These are phyloP conservation scores for Russula sp. DNA, from an alignment of 768 basidiomycete species.

Conservation along the genomic window DNA sequence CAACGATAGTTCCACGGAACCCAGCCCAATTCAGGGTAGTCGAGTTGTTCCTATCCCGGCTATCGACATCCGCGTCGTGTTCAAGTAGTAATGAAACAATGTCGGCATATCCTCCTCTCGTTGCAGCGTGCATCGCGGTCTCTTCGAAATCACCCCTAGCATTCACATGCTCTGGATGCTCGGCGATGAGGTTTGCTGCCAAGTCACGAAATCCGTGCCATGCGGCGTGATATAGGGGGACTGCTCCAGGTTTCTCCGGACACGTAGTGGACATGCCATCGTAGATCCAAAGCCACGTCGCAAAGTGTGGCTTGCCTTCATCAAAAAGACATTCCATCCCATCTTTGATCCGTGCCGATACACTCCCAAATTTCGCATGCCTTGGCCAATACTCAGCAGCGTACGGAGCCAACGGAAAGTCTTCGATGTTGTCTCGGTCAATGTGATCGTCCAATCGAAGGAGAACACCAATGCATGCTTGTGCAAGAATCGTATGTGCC, in stretches of 20 bases:
- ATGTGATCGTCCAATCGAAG: not conserved
- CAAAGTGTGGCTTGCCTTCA: not conserved
- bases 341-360: not conserved
- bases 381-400: not conserved
- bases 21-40: not conserved
- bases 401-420: not conserved
- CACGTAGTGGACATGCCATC: not conserved
- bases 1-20: not conserved
- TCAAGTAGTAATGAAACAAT: not conserved
- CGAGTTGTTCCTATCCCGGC: not conserved
- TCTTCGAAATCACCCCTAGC: not conserved
- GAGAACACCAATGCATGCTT: not conserved
- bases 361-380: not conserved
- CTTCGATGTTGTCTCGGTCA: not conserved
- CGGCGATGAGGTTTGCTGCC: not conserved
- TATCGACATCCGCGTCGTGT: not conserved
- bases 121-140: not conserved
- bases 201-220: not conserved
- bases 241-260: not conserved
- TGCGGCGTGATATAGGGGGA: not conserved
- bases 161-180: not conserved
- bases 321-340: constrained; percentile 1
- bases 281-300: not conserved
- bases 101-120: not conserved
- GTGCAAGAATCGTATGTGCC: not conserved